Evolutionary conservation across 768 basidiomycete species (phyloP), one percentile per base, ranked within the genome.

Genomic region (Russula ochroleuca): DNA sequence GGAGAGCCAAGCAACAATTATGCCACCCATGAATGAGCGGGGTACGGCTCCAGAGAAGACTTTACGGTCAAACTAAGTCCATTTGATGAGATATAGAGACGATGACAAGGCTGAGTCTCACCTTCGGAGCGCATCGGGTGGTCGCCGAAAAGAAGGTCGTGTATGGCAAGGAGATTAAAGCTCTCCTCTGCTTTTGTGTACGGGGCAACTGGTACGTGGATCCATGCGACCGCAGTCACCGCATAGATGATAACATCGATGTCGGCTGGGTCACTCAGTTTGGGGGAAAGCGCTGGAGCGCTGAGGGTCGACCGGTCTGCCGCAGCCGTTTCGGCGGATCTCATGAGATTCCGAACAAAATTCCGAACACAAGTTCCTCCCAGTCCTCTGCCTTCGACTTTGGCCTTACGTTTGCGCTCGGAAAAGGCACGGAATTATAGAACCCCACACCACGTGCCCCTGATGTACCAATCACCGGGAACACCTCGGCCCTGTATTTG

Each of bases 121-220:
- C 84, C 73, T 72, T 90, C 85, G 70, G 31, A 91, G 72, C 38
- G 69, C 73, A 3, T 71, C 70, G 75, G 71, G 0, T 71, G 52
- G 19, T 85, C 72, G 2, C 94, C 94, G 70, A 93, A 86, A 76
- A 98, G 77, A 28, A 92, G 78, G 74, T 99, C 97, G 71, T 97
- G 92, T 0, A 81, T 81, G 0, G 92, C 94, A 72, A 98, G 97
- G 10, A 98, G 81, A 68, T 89, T 94, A 80, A 98, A 98, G 70
- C 89, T 91, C 76, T 99, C 97, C 74, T 99, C 97, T 33, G 98
- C 97, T 77, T 99, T 99, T 4, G 92, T 90, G 72, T 89, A 93
- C 0, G 97, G 96, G 2, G 91, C 83, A 3, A 92, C 76, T 28
- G 88, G 68, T 53, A 95, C 88, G 67, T 96, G 88, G 1, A 71